Percentiles rank a stretch among this genome's conserved stretches.
These are phyloP conservation scores for Adansonia digitata DNA, from an alignment of 345 rosid species.

Conservation along the genomic window DNA sequence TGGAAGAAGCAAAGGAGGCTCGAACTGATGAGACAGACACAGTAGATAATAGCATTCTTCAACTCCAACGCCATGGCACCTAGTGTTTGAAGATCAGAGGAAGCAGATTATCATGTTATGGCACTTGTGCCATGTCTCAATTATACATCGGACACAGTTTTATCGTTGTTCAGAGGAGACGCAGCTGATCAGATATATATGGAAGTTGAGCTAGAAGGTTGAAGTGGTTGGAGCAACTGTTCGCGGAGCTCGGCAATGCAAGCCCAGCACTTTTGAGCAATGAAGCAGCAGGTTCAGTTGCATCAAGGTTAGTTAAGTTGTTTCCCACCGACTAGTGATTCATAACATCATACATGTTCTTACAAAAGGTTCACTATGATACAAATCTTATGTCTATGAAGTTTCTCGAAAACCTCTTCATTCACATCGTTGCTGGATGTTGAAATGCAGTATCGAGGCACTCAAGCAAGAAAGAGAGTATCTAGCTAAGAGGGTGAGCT, in stretches of 20 bases:
- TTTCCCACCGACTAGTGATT: no score
- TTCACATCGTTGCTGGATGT: background rate
- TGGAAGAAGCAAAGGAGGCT: constrained; percentile 66
- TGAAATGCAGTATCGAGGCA: constrained; percentile 56
- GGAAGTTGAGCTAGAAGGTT: constrained; percentile 85
- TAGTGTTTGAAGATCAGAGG: constrained; percentile 74
- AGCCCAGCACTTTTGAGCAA: constrained; percentile 90
- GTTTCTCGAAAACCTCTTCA: background rate
- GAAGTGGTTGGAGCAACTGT: constrained; percentile 88
- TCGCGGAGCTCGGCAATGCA: constrained; percentile 93
- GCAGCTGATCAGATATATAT: constrained; percentile 78
- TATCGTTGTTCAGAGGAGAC: constrained; percentile 79
- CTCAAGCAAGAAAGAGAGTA: constrained; percentile 86
- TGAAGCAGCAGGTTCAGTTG: constrained; percentile 81
- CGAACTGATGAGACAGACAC: constrained; percentile 37
- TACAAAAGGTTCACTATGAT: no score
- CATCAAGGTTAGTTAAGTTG: constrained; percentile 52
- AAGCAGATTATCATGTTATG: constrained; percentile 90
- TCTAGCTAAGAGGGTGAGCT: constrained; percentile 74
- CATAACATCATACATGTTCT: background rate
- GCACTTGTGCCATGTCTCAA: constrained; percentile 92
- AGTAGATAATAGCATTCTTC: constrained; percentile 18
- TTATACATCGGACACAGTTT: constrained; percentile 86
- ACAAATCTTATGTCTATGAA: no score
- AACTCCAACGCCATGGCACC: constrained; percentile 66